Conservation (phyloP, 176 grass and related monocot genomes). For the Oryza glaberrima region DNA sequence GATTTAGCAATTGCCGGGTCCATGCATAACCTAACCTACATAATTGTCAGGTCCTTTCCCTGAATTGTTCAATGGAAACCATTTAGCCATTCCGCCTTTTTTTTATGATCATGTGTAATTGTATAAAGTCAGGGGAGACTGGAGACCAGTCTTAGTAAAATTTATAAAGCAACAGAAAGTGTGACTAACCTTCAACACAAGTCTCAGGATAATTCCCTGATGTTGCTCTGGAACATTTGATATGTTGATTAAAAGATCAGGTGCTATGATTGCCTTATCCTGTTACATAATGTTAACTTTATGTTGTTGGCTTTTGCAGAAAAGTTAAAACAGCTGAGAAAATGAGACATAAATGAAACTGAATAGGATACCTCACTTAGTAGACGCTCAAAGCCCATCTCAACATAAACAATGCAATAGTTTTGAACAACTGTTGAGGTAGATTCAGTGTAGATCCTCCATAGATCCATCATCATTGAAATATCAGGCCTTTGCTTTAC, state of each 20-base stretch:
- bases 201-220: conserved; percentile 87
- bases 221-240: conserved; percentile 74
- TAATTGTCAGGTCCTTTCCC: neutral
- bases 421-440: conserved; percentile 63
- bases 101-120: neutral
- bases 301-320: conserved; percentile 26
- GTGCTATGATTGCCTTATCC: conserved; percentile 75
- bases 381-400: conserved; percentile 92
- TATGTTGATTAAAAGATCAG: conserved; percentile 79
- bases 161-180: neutral
- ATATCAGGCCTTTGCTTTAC: conserved; percentile 84
- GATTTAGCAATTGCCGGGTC: neutral
- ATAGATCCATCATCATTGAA: conserved; percentile 68
- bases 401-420: conserved; percentile 84
- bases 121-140: neutral
- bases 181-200: conserved; percentile 72
- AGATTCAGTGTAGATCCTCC: conserved; percentile 79
- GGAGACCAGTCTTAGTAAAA: neutral
- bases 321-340: neutral
- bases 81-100: neutral
- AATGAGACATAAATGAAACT: neutral
- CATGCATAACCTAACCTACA: neutral
- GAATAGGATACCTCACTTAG: conserved; percentile 51
- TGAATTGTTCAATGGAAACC: neutral
- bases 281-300: conserved; percentile 38